A percentile compares a stretch with the other conserved stretches of the same genome.
These are phyloP conservation scores for Eimeria falciformis DNA, from an alignment of 169 alveolate species.

Conservation along the genomic window DNA sequence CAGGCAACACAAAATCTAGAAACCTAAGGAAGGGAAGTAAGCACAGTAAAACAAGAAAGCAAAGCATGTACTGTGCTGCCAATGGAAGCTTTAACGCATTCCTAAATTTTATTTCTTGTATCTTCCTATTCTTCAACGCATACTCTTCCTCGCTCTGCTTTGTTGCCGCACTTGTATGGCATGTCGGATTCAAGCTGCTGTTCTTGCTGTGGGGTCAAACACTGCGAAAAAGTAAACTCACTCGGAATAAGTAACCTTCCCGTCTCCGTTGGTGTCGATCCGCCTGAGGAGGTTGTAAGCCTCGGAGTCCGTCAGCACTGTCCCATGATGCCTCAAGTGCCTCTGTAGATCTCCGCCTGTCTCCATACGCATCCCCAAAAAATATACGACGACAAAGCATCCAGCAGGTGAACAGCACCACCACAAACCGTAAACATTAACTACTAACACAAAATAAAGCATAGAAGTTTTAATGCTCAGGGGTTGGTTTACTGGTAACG, in stretches of 20 bases:
- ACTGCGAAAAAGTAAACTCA: background rate
- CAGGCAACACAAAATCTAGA: slow-evolving; percentile 66
- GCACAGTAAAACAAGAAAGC: no score
- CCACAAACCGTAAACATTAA: no score
- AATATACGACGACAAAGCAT: background rate
- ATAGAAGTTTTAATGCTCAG: background rate
- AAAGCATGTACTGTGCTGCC: no score
- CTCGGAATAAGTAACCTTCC: slow-evolving; percentile 74
- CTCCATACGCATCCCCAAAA: background rate
- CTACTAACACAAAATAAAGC: no score
- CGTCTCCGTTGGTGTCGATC: slow-evolving; percentile 72
- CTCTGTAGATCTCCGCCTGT: slow-evolving; percentile 71
- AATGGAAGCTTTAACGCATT: background rate
- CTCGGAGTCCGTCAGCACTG: slow-evolving; percentile 71
- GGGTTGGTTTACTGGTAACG: slow-evolving; percentile 50
- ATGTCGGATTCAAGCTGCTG: background rate
- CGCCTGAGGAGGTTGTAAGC: slow-evolving; percentile 74
- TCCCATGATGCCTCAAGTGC: slow-evolving; percentile 69
- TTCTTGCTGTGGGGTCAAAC: background rate
- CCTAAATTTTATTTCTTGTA: background rate
- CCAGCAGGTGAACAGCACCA: no score
- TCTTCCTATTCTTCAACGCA: background rate
- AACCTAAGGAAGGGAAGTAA: slow-evolving; percentile 23
- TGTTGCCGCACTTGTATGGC: background rate
- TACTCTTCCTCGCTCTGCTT: background rate